Conservation (phyloP, 192 early-diverging fungal species). For the Coemansia sp. region DNA sequence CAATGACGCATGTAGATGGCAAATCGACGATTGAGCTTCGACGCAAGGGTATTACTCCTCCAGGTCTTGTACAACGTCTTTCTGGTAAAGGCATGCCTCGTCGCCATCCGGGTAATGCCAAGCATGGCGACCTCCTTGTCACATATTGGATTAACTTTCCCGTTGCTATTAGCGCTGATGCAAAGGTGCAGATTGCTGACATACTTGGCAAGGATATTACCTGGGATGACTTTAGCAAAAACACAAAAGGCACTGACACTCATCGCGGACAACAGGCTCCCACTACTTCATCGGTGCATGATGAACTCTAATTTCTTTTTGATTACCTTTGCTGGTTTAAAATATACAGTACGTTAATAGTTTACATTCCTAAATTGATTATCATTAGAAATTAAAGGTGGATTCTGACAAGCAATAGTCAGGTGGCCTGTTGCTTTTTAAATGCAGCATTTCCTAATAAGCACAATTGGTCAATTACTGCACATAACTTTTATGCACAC, state of each 20-base stretch:
- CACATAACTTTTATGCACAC: too few species aligned
- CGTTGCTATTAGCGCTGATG: conserved; percentile 14
- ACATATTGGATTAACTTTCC: conserved; percentile 89
- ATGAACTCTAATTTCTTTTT: conserved; percentile 27
- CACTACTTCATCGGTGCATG: conserved; percentile 9
- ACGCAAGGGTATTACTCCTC: conserved; percentile 57
- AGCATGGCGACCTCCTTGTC: conserved; percentile 72
- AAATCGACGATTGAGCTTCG: conserved; percentile 62
- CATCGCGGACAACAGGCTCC: conserved; percentile 31
- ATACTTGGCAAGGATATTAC: conserved; percentile 15
- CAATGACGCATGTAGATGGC: conserved; percentile 79
- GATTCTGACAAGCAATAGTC: too few species aligned
- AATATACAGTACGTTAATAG: too few species aligned
- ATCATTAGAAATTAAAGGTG: too few species aligned
- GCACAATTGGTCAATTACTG: too few species aligned
- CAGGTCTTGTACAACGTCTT: conserved; percentile 78
- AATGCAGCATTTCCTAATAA: too few species aligned
- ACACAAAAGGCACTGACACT: not conserved
- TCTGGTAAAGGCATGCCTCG: conserved; percentile 88
- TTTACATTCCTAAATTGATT: too few species aligned
- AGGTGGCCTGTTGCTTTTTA: too few species aligned
- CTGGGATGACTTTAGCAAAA: conserved; percentile 34
- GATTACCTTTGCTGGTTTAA: not conserved
- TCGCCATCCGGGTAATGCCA: not conserved
- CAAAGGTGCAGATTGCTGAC: conserved; percentile 13